These are phyloP conservation scores for Schizonepeta tenuifolia DNA, from an alignment of 257 asterid species.

Conservation along the genomic window DNA sequence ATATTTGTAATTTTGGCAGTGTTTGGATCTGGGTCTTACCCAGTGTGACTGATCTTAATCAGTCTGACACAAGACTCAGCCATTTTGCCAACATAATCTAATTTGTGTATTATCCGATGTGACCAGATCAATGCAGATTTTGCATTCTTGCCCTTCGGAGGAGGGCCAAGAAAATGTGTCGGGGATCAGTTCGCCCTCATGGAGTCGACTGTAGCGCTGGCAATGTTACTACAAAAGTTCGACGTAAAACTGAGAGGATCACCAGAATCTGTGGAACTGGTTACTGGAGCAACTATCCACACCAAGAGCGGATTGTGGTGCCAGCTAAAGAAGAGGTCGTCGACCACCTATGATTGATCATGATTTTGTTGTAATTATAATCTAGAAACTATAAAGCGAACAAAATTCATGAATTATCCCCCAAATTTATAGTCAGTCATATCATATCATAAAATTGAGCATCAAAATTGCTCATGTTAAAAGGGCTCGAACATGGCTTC, in stretches of 20 bases:
- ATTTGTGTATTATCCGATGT: constrained; percentile 14
- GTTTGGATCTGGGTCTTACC: no score
- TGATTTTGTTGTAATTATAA: background rate
- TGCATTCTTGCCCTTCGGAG: constrained; percentile 96
- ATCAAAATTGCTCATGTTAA: background rate
- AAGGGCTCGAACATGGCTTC: background rate
- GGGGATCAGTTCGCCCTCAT: constrained; percentile 97
- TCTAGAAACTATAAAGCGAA: background rate
- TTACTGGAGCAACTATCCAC: constrained; percentile 95
- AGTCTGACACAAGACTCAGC: background rate
- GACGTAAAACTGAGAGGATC: constrained; percentile 48
- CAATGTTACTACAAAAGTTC: constrained; percentile 71
- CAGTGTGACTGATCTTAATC: no score
- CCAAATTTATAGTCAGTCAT: background rate
- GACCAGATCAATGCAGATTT: constrained; percentile 78
- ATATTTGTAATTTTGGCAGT: no score
- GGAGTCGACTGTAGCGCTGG: constrained; percentile 94
- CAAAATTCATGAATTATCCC: background rate
- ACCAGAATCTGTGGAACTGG: constrained; percentile 77
- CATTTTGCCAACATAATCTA: background rate
- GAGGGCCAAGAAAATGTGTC: constrained; percentile 97
- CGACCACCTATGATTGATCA: constrained; percentile 26
- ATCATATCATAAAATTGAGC: background rate
- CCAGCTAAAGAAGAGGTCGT: constrained; percentile 63
- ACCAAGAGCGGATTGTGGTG: constrained; percentile 94